phyloP scores from a whole-genome alignment of 495 filamentous ascomycete genomes.

The Cercophora samala region DNA sequence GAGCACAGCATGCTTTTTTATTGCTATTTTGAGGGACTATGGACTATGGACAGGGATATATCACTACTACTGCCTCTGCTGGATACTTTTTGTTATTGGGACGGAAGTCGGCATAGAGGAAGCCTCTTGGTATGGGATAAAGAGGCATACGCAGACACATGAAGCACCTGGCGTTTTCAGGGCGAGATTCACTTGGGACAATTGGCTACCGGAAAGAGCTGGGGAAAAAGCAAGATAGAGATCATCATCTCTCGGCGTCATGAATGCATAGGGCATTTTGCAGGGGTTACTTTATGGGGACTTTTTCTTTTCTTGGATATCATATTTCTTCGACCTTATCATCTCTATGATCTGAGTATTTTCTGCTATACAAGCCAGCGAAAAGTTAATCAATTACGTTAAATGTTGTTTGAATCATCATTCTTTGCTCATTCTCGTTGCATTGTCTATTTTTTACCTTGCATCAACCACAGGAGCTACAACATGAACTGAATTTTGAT shows the following conservation, averaged over 20 bases:
- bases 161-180: slow-evolving; percentile 9
- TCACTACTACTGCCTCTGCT: not conserved
- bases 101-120: not conserved
- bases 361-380: not conserved
- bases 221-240: slow-evolving; percentile 13
- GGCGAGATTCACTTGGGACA: slow-evolving; percentile 1
- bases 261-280: slow-evolving; percentile 9
- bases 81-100: not conserved
- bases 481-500: not conserved
- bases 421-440: not conserved
- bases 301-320: not conserved
- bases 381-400: not conserved
- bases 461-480: not conserved
- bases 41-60: not conserved
- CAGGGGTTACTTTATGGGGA: not conserved
- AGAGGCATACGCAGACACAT: slow-evolving; percentile 11
- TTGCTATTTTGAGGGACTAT: not conserved
- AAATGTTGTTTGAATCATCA: not conserved
- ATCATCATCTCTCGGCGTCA: slow-evolving; percentile 18
- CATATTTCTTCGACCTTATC: not conserved
- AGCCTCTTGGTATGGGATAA: not conserved
- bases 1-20: slow-evolving; percentile 4
- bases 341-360: not conserved
- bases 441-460: not conserved
- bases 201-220: not conserved